Conservation (phyloP, 148 eudicot species). For the Euryodendron excelsum region DNA sequence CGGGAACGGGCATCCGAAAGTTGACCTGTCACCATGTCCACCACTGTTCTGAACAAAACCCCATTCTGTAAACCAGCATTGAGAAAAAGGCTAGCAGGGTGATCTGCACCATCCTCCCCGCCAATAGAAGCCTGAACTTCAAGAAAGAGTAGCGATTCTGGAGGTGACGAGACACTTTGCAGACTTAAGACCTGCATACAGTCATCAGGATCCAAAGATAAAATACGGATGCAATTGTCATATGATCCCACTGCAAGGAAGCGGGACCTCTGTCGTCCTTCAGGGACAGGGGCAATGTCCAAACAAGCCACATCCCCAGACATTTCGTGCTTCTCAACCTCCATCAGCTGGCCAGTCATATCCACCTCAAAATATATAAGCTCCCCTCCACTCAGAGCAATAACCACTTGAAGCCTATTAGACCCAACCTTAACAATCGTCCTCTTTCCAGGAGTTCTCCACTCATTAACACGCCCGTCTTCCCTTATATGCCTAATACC, state of each 20-base stretch:
- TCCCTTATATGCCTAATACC: conserved; percentile 99
- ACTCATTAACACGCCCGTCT: conserved; percentile 94
- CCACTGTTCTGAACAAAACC: conserved; percentile 91
- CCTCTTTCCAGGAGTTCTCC: conserved; percentile 99
- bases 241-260: conserved; percentile 96
- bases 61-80: conserved; percentile 95
- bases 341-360: conserved; percentile 90
- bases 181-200: conserved; percentile 90
- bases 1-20: conserved; percentile 97
- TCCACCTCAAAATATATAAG: conserved; percentile 96
- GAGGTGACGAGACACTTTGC: conserved; percentile 95
- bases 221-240: conserved; percentile 90
- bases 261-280: conserved; percentile 91
- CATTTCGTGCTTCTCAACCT: conserved; percentile 94
- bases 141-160: conserved; percentile 91
- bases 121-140: conserved; percentile 95
- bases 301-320: conserved; percentile 98
- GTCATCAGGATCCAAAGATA: conserved; percentile 93
- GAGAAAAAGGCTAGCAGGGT: conserved; percentile 93
- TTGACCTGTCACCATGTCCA: conserved; percentile 97
- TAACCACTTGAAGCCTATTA: conserved; percentile 90
- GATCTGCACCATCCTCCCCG: conserved; percentile 99
- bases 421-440: conserved; percentile 95
- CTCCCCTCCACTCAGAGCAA: conserved; percentile 97
- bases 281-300: conserved; percentile 98